phyloP scores from a whole-genome alignment of 2,329 filamentous ascomycete species.

The Botrytis medusae region DNA sequence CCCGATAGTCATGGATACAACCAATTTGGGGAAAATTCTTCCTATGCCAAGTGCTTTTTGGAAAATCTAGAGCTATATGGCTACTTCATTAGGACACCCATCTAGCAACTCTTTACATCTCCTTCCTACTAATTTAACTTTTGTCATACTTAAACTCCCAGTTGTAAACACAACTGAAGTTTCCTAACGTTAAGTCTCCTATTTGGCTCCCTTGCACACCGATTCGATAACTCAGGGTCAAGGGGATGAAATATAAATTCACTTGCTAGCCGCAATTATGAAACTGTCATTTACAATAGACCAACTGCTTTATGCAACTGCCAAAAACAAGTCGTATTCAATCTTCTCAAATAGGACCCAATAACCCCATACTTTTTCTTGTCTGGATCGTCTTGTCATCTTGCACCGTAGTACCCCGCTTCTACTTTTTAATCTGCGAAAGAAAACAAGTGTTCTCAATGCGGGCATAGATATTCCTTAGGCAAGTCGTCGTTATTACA shows the following conservation, averaged over 20 bases:
- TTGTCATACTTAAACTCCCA: background rate
- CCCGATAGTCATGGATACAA: background rate
- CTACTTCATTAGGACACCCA: background rate
- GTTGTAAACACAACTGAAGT: background rate
- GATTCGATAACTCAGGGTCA: background rate
- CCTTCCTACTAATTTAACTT: background rate
- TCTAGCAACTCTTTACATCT: background rate
- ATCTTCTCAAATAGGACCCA: background rate
- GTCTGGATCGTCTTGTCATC: background rate
- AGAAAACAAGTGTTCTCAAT: background rate
- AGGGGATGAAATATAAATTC: background rate
- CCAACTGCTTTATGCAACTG: too few relatives aligned
- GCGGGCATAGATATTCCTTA: background rate
- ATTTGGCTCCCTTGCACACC: background rate
- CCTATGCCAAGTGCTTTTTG: background rate
- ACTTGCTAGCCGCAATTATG: background rate
- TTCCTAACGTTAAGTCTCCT: background rate
- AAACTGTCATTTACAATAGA: too few relatives aligned
- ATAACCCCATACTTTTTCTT: background rate
- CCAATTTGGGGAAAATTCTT: background rate
- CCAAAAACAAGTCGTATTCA: background rate
- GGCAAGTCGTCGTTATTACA: background rate
- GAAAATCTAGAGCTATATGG: background rate
- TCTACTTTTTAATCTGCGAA: background rate
- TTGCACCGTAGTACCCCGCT: background rate